Conservation (phyloP, 108 stramenopile species). For the Phaeodactylum tricornutum region DNA sequence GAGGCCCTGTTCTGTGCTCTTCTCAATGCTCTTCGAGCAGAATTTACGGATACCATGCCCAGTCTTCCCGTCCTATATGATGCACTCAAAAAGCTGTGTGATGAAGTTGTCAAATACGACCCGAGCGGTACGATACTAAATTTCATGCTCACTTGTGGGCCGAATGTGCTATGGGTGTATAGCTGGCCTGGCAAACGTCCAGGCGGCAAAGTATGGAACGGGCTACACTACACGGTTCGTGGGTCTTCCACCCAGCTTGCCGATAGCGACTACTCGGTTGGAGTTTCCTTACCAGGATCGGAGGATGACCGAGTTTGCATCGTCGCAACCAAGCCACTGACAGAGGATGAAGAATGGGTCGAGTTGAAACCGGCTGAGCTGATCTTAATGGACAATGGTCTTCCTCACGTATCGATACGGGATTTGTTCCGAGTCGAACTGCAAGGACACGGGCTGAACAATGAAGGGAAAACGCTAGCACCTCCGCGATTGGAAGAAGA, state of each 20-base stretch:
- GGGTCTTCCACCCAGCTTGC: slow-evolving; percentile 41
- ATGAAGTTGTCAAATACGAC: slow-evolving; percentile 46
- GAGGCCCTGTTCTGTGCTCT: slow-evolving; percentile 76
- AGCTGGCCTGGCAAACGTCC: slow-evolving; percentile 69
- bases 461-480: slow-evolving; percentile 9
- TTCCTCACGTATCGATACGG: slow-evolving; percentile 27
- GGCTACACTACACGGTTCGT: slow-evolving; percentile 68
- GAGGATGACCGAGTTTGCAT: slow-evolving; percentile 60
- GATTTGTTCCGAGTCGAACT: slow-evolving; percentile 42
- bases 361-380: slow-evolving; percentile 56
- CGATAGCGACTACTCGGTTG: slow-evolving; percentile 47
- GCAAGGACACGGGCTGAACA: slow-evolving; percentile 39
- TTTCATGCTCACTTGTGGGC: slow-evolving; percentile 63
- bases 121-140: slow-evolving; percentile 65
- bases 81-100: slow-evolving; percentile 31
- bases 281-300: slow-evolving; percentile 13
- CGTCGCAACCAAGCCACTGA: slow-evolving; percentile 77
- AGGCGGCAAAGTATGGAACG: slow-evolving; percentile 70
- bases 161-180: slow-evolving; percentile 52
- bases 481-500: slow-evolving; percentile 22
- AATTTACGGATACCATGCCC: slow-evolving; percentile 47
- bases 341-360: slow-evolving; percentile 58
- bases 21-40: slow-evolving; percentile 56
- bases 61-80: slow-evolving; percentile 60
- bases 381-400: slow-evolving; percentile 61